Conservation (phyloP, 768 basidiomycete species). For the Pisolithus albus region DNA sequence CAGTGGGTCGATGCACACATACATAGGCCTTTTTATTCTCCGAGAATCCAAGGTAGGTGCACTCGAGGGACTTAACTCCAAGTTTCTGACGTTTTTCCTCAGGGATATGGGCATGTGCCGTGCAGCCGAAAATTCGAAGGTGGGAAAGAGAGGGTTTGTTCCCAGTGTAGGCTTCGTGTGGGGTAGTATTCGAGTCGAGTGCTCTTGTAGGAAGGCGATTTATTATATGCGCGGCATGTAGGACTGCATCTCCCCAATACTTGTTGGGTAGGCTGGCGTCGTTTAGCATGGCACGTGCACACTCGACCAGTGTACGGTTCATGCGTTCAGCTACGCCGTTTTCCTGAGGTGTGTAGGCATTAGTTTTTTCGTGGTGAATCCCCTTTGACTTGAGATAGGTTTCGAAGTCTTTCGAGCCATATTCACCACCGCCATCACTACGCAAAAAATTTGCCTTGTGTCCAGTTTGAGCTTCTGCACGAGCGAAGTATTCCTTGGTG, state of each 20-base stretch:
- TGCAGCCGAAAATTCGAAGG: too few relatives aligned
- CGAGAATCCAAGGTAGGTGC: not conserved
- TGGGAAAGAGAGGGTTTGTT: slow-evolving; percentile 18
- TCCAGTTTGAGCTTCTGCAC: slow-evolving; percentile 9
- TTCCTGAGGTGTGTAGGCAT: slow-evolving; percentile 30
- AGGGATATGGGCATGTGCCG: slow-evolving; percentile 12
- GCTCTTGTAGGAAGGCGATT: not conserved
- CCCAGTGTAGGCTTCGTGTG: slow-evolving; percentile 15
- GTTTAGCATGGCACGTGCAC: slow-evolving; percentile 18
- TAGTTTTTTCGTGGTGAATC: slow-evolving; percentile 14
- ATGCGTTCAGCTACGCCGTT: slow-evolving; percentile 38
- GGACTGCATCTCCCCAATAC: slow-evolving; percentile 4
- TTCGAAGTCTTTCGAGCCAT: slow-evolving; percentile 1
- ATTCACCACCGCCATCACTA: slow-evolving; percentile 22
- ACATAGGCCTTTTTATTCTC: not conserved
- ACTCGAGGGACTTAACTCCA: not conserved
- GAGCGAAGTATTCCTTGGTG: slow-evolving; percentile 10
- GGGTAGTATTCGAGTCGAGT: slow-evolving; percentile 9
- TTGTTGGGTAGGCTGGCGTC: not conserved
- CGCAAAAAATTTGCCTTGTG: slow-evolving; percentile 12
- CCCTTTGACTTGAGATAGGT: slow-evolving; percentile 8
- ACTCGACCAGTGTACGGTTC: slow-evolving; percentile 20
- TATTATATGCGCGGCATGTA: slow-evolving; percentile 1
- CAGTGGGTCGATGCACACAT: too few relatives aligned
- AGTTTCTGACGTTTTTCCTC: not conserved